Evolutionary conservation across 2,329 filamentous ascomycete genomes (phyloP).

Genomic region (Talaromyces sp.): DNA sequence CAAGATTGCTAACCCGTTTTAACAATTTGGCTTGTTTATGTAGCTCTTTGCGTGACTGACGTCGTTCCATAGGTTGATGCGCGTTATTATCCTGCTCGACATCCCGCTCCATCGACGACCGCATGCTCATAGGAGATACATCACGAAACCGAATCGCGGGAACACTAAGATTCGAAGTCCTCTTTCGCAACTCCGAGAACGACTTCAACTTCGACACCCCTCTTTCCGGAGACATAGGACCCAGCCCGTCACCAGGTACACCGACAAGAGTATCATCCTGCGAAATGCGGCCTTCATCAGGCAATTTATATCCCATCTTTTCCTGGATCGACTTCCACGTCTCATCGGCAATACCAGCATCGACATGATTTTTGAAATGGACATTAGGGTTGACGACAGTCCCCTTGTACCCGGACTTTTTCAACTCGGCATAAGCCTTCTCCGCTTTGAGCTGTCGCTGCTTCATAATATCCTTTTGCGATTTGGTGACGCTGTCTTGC

Average conservation of each 20-base stretch:
- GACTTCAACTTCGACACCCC: slow-evolving; percentile 33
- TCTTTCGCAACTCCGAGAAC: slow-evolving; percentile 38
- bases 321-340: slow-evolving; percentile 36
- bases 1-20: slow-evolving; percentile 61
- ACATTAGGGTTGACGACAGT: slow-evolving; percentile 24
- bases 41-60: slow-evolving; percentile 57
- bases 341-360: slow-evolving; percentile 33
- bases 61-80: slow-evolving; percentile 41
- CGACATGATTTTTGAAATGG: slow-evolving; percentile 12
- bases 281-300: slow-evolving; percentile 21
- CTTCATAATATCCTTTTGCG: slow-evolving; percentile 45
- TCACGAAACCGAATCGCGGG: slow-evolving; percentile 28
- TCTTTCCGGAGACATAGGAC: slow-evolving; percentile 20
- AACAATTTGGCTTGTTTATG: slow-evolving; percentile 57
- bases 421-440: slow-evolving; percentile 55
- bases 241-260: slow-evolving; percentile 12
- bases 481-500: slow-evolving; percentile 40
- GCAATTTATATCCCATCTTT: slow-evolving; percentile 30
- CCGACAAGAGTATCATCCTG: slow-evolving; percentile 15
- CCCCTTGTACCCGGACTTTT: slow-evolving; percentile 51
- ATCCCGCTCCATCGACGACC: slow-evolving; percentile 16
- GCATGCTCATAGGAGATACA: slow-evolving; percentile 33
- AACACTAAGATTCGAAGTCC: slow-evolving; percentile 33
- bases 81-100: slow-evolving; percentile 25
- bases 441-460: slow-evolving; percentile 49